Conservation (phyloP, 306 rosid species). For the Gastrolobium bilobum region DNA sequence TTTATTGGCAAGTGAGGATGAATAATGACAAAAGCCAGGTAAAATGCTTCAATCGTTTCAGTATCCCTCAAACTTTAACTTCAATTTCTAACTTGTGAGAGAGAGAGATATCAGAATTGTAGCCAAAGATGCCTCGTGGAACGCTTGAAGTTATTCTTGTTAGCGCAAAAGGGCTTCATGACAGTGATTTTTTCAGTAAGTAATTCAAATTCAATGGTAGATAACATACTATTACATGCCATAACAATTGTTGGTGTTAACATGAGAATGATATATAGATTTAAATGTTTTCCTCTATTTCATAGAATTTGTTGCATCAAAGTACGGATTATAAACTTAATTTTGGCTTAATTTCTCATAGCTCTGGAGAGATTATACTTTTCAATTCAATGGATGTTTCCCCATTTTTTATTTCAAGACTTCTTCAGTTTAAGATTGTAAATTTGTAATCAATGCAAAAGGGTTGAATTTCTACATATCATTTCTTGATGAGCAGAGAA, state of each 20-base stretch:
- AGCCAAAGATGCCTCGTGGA: slow-evolving; percentile 53
- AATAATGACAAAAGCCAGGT: not conserved
- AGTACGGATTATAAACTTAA: not conserved
- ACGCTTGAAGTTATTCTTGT: slow-evolving; percentile 60
- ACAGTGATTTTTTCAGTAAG: slow-evolving; percentile 48
- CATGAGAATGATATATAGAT: not conserved
- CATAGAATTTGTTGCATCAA: not conserved
- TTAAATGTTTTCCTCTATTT: not conserved
- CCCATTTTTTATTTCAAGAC: not conserved
- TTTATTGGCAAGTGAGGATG: not conserved
- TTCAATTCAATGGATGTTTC: not conserved
- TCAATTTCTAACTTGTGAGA: not conserved
- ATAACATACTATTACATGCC: not conserved
- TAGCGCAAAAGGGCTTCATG: slow-evolving; percentile 52
- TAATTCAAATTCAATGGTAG: slow-evolving; percentile 4
- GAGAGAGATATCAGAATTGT: slow-evolving; percentile 5
- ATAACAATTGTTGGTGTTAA: not conserved
- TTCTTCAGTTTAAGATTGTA: not conserved
- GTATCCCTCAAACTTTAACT: not conserved
- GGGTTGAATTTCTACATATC: not conserved
- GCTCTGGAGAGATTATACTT: not conserved
- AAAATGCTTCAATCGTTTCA: not conserved
- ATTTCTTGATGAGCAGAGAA: slow-evolving; percentile 45
- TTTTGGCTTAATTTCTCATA: not conserved
- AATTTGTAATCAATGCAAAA: not conserved